These are phyloP conservation scores for Sambucus nigra DNA, from an alignment of 129 eudicot species.

Conservation along the genomic window DNA sequence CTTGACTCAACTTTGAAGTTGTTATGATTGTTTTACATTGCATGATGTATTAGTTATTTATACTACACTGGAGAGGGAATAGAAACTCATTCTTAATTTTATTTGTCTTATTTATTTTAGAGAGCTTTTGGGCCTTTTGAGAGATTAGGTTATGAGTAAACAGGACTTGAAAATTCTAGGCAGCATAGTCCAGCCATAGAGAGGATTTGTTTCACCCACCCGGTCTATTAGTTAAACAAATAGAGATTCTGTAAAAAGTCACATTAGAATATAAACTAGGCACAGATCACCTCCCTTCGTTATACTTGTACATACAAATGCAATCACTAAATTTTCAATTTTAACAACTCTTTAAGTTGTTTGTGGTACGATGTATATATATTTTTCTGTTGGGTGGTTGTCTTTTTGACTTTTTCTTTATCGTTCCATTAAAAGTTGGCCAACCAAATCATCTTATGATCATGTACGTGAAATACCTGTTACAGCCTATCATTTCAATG, in stretches of 20 bases:
- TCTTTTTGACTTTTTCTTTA: no score
- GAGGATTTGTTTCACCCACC: conserved; percentile 41
- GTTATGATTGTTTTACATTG: no score
- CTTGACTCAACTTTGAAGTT: conserved; percentile 10
- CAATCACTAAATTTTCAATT: no score
- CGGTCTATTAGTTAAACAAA: conserved; percentile 6
- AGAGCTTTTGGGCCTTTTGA: neutral
- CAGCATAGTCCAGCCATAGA: conserved; percentile 15
- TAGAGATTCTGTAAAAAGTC: neutral
- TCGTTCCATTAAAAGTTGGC: neutral
- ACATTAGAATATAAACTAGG: no score
- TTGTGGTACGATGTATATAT: neutral
- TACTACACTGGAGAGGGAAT: conserved; percentile 11
- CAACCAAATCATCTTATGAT: neutral
- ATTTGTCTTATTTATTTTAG: neutral
- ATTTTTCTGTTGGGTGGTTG: neutral
- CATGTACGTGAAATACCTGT: neutral
- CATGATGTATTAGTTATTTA: no score
- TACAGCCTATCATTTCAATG: no score
- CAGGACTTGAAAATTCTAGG: conserved; percentile 26
- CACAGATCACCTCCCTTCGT: no score
- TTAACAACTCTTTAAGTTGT: neutral
- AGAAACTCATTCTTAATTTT: no score
- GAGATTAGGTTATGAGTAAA: conserved; percentile 31
- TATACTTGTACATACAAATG: no score